Conservation (phyloP, 2,329 filamentous ascomycete genomes). For the Neurospora sp. region DNA sequence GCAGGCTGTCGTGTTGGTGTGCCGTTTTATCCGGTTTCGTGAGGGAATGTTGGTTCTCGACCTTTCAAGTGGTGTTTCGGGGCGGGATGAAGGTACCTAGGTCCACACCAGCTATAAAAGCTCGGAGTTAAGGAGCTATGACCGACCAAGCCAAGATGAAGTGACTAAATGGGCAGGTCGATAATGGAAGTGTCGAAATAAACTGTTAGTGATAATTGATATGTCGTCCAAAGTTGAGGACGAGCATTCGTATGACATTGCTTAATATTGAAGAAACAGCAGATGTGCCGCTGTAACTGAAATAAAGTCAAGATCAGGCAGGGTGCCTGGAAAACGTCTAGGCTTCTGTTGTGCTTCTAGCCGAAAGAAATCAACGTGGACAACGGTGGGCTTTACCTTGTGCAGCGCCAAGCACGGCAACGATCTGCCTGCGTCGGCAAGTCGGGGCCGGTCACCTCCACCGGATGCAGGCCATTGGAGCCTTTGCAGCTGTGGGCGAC, state of each 20-base stretch:
- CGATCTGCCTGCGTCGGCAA: neutral
- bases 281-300: neutral
- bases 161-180: neutral
- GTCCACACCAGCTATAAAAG: neutral
- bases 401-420: neutral
- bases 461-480: neutral
- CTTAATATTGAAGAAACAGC: neutral
- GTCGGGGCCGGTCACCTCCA: neutral
- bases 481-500: neutral
- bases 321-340: neutral
- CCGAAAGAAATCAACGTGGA: neutral
- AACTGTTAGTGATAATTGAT: too few relatives aligned
- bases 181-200: neutral
- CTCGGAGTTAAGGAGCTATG: neutral
- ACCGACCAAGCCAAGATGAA: neutral
- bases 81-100: neutral
- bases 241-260: neutral
- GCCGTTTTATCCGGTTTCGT: neutral
- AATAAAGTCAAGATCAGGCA: neutral
- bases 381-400: neutral
- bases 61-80: neutral
- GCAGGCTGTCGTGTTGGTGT: neutral
- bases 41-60: neutral
- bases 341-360: neutral
- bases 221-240: too few relatives aligned